Conservation (phyloP, 768 basidiomycete genomes). For the Clitopilus hobsonii region DNA sequence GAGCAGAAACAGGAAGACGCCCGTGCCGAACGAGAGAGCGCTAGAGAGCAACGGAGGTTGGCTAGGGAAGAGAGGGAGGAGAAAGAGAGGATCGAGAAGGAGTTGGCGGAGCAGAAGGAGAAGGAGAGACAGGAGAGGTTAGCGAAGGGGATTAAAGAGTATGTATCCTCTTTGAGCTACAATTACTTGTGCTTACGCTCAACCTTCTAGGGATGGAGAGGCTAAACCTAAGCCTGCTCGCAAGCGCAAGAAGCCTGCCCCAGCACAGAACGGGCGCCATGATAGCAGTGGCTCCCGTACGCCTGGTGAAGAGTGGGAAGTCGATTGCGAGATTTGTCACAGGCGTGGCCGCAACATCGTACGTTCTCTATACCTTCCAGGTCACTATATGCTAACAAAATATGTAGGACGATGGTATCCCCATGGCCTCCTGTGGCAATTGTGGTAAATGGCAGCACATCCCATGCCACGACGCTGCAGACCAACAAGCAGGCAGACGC, state of each 20-base stretch:
- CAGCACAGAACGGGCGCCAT: not conserved
- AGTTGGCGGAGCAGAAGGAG: constrained; percentile 4
- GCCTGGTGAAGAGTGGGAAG: constrained; percentile 72
- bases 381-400: constrained; percentile 1
- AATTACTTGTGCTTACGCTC: not conserved
- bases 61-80: constrained; percentile 44
- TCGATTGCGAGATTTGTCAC: constrained; percentile 85
- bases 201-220: not conserved
- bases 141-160: constrained; percentile 6
- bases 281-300: constrained; percentile 34
- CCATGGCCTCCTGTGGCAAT: constrained; percentile 76
- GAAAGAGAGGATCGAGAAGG: constrained; percentile 21
- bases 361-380: constrained; percentile 19
- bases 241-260: constrained; percentile 5
- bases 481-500: constrained; percentile 56
- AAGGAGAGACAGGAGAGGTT: constrained; percentile 3
- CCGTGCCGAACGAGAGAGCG: constrained; percentile 48
- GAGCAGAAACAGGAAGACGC: constrained; percentile 54
- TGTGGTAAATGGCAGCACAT: constrained; percentile 93
- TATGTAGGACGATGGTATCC: constrained; percentile 69
- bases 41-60: constrained; percentile 48
- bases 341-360: constrained; percentile 72
- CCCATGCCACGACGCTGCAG: constrained; percentile 72
- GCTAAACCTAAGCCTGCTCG: not conserved
- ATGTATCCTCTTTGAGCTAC: not conserved